These are phyloP conservation scores for Aureobasidium sp. DNA, from an alignment of 2,329 filamentous ascomycete species.

Conservation along the genomic window DNA sequence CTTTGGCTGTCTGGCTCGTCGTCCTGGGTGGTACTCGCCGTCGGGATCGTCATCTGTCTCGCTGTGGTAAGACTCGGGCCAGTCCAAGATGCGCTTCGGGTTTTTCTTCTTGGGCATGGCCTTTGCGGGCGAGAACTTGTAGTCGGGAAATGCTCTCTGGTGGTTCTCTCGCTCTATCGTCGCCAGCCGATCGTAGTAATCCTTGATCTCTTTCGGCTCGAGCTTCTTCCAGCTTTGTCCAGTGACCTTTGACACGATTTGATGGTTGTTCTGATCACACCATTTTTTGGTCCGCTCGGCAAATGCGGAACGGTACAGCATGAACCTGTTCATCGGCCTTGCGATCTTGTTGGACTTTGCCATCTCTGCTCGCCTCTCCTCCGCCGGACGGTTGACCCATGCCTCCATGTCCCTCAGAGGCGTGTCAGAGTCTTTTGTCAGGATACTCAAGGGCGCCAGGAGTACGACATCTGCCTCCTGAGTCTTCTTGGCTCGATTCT, in stretches of 20 bases:
- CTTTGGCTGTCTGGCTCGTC: slow-evolving; percentile 6
- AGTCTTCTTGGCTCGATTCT: slow-evolving; percentile 38
- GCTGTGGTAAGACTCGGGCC: slow-evolving; percentile 19
- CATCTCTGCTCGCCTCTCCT: slow-evolving; percentile 59
- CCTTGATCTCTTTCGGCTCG: slow-evolving; percentile 65
- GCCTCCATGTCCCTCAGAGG: slow-evolving; percentile 69
- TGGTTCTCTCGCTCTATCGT: slow-evolving; percentile 79
- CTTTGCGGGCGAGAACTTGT: slow-evolving; percentile 77
- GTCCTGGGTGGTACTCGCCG: slow-evolving; percentile 22
- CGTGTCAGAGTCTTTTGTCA: slow-evolving; percentile 59
- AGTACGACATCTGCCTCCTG: slow-evolving; percentile 48
- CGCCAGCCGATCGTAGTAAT: slow-evolving; percentile 72
- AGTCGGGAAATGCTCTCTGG: slow-evolving; percentile 74
- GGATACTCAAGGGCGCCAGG: slow-evolving; percentile 60
- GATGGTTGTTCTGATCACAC: slow-evolving; percentile 83
- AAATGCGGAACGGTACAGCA: slow-evolving; percentile 92
- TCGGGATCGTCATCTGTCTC: slow-evolving; percentile 24
- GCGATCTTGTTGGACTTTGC: slow-evolving; percentile 70
- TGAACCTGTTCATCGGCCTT: slow-evolving; percentile 95
- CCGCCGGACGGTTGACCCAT: slow-evolving; percentile 65
- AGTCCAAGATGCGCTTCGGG: slow-evolving; percentile 25
- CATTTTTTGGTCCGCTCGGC: slow-evolving; percentile 78
- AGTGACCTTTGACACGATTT: slow-evolving; percentile 81
- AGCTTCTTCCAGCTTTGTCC: slow-evolving; percentile 72
- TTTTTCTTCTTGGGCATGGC: slow-evolving; percentile 43